These are phyloP conservation scores for Penicillium manginii DNA, from an alignment of 495 filamentous ascomycete genomes.

Conservation along the genomic window DNA sequence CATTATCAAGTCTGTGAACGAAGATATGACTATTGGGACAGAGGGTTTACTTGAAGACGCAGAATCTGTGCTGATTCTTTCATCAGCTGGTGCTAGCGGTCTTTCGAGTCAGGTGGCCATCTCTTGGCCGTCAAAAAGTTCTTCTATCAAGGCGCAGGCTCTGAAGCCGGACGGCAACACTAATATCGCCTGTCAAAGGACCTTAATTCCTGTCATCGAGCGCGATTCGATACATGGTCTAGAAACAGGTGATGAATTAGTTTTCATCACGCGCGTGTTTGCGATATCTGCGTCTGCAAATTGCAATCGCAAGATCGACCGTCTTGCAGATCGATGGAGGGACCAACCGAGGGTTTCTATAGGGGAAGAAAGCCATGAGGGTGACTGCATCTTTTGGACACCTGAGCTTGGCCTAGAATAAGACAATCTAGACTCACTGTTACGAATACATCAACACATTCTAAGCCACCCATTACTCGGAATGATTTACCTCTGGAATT, in stretches of 20 bases:
- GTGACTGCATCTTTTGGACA: not conserved
- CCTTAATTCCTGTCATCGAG: constrained; percentile 10
- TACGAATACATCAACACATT: too few relatives aligned
- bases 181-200: constrained; percentile 11
- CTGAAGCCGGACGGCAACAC: constrained; percentile 20
- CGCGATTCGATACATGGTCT: constrained; percentile 6
- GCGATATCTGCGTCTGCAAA: constrained; percentile 13
- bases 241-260: constrained; percentile 4
- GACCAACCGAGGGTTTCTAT: constrained; percentile 2
- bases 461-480: too few relatives aligned
- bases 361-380: not conserved
- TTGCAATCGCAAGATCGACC: not conserved
- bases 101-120: not conserved
- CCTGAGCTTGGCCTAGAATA: not conserved
- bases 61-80: constrained; percentile 11
- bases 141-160: not conserved
- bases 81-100: constrained; percentile 7
- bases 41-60: constrained; percentile 6
- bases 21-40: not conserved
- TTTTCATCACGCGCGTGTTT: constrained; percentile 10
- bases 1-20: not conserved
- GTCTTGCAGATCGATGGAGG: constrained; percentile 13
- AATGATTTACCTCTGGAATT: too few relatives aligned
- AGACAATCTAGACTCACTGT: too few relatives aligned
- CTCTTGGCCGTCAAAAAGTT: not conserved